Evolutionary conservation across 345 rosid species (phyloP).

Genomic region (Brassica cretica): DNA sequence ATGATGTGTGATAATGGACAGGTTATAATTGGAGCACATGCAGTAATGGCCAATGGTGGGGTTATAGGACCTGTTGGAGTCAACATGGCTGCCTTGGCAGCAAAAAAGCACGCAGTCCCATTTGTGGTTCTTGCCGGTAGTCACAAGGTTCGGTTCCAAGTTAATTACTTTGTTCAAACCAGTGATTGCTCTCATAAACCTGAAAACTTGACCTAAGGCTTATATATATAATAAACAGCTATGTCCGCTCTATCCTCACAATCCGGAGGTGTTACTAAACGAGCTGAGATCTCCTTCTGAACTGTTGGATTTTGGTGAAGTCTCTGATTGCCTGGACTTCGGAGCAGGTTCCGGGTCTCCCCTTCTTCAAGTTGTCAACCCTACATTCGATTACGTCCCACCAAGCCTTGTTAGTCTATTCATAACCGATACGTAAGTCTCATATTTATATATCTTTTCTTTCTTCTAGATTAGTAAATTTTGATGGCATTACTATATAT

Average conservation of each 20-base stretch:
- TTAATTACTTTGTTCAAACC: not conserved
- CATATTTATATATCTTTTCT: not conserved
- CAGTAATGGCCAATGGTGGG: slow-evolving; percentile 98
- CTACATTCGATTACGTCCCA: slow-evolving; percentile 93
- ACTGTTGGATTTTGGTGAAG: slow-evolving; percentile 92
- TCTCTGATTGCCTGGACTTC: slow-evolving; percentile 93
- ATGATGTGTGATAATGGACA: slow-evolving; percentile 38
- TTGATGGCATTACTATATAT: not conserved
- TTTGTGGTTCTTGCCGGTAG: slow-evolving; percentile 96
- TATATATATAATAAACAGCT: slow-evolving; percentile 51
- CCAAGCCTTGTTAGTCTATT: slow-evolving; percentile 95
- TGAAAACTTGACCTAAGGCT: not conserved
- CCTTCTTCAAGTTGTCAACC: slow-evolving; percentile 91
- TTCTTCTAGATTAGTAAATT: not conserved
- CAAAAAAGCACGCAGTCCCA: slow-evolving; percentile 96
- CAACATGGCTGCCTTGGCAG: slow-evolving; percentile 98
- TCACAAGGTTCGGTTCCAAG: slow-evolving; percentile 71
- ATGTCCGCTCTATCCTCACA: slow-evolving; percentile 96
- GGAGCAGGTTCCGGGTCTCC: slow-evolving; percentile 67
- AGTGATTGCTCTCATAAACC: slow-evolving; percentile 2
- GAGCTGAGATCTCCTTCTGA: slow-evolving; percentile 97
- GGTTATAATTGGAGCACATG: slow-evolving; percentile 99
- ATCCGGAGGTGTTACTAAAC: slow-evolving; percentile 90
- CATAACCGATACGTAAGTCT: slow-evolving; percentile 94
- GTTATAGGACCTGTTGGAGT: slow-evolving; percentile 96